Percentiles rank a stretch among this genome's conserved stretches.
Conservation (phyloP, 352 stramenopile genomes). For the Phytophthora sp. region DNA sequence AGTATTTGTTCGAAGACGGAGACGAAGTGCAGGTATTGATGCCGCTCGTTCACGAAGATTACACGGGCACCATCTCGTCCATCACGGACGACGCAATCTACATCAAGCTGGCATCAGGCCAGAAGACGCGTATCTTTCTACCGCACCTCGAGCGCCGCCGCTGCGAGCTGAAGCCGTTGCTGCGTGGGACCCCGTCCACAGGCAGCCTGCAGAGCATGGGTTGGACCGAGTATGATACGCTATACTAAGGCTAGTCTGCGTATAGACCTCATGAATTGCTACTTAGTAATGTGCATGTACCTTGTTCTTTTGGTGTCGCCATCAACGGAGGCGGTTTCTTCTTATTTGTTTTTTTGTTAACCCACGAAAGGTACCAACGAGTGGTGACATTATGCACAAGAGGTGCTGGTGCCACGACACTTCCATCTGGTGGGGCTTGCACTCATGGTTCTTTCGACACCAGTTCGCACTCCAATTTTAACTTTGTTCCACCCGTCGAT, state of each 20-base stretch:
- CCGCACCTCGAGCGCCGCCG: conserved; percentile 57
- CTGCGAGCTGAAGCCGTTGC: conserved; percentile 69
- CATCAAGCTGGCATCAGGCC: conserved; percentile 64
- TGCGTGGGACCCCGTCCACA: conserved; percentile 54
- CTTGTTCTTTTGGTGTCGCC: conserved; percentile 8
- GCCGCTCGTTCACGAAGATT: conserved; percentile 69
- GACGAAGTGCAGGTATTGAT: conserved; percentile 79
- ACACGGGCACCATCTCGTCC: conserved; percentile 79
- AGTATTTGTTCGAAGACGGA: conserved; percentile 82
- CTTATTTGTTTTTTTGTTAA: conserved; percentile 29
- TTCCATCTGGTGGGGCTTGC: conserved; percentile 8
- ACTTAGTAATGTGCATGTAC: conserved; percentile 29
- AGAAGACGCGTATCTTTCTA: conserved; percentile 72
- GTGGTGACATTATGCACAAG: no score
- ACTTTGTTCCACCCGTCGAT: background rate
- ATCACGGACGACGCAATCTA: conserved; percentile 77
- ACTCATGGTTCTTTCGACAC: background rate
- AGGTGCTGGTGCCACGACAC: no score
- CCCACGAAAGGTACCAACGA: conserved; percentile 1
- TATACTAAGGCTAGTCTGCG: conserved; percentile 32
- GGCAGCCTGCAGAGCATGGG: conserved; percentile 57
- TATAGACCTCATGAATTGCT: conserved; percentile 9
- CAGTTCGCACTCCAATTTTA: no score
- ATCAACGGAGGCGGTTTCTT: conserved; percentile 7
- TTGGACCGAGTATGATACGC: conserved; percentile 71